Base-by-base conservation (phyloP, 106 monocot species). In the Hemerocallis citrina region DNA sequence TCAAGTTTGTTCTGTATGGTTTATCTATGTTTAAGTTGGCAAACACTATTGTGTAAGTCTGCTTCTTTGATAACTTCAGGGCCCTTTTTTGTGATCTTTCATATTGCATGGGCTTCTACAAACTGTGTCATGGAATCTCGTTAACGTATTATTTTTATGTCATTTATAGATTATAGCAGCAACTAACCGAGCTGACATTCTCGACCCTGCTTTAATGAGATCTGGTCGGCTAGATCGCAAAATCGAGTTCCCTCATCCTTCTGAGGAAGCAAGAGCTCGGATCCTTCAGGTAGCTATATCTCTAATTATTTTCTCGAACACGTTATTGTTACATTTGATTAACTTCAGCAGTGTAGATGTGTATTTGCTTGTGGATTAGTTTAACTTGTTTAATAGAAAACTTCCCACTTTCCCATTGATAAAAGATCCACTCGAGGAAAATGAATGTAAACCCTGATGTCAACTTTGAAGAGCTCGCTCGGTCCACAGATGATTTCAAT, bases 361-460 rank as follows among this genome's bases (percentile, higher is more conserved):
- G 25, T 49, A 24, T 49, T 14, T 47, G 11, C n/a, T 49, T 49
- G 0, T 49, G 24, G 25, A 49, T 11, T 49, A 25, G 24, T 45
- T 24, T n/a, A 11, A 49, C 12, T 24, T 49, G 8, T 49, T 49
- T 11, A 10, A 29, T 32, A 54, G n/a, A n/a, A 49, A 30, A 1
- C 7, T 54, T 54, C 20, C 10, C 31, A 3, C 29, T 33, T 39
- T 33, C 28, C 12, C 32, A n/a, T 43, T 59, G 34, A 24, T 44
- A 47, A n/a, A n/a, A 94, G 95, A 96, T 96, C 13, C 95, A 96
- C 35, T 96, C 95, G 3, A 90, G 90, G 65, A 96, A 90, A 69
- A 96, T 96, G 95, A 96, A 77, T 40, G 95, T 96, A 19, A 52
- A 96, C 51, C 86, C 90, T 29, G 95, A 96, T 76, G 91, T 96